Base-by-base conservation (phyloP, 495 filamentous ascomycete genomes). In the Cercophora newfieldiana region DNA sequence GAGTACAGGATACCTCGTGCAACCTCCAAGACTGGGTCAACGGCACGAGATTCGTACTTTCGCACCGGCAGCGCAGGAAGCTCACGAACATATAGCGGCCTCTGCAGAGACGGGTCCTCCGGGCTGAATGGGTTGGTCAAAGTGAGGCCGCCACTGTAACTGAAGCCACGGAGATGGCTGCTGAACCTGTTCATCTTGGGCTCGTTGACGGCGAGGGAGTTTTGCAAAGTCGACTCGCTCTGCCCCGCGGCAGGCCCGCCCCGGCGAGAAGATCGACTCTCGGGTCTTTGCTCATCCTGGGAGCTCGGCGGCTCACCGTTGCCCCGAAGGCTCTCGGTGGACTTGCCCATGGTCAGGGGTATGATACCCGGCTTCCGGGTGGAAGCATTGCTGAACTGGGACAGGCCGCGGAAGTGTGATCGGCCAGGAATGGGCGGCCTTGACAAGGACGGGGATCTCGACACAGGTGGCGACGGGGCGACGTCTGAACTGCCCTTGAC, bases 1-100 rank as follows among this genome's bases (percentile, higher is more conserved):
- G 93, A 88, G 71, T 93, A 96, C 1, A 95, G 80, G n/a, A 97
- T 88, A 5, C 90, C 89, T 66, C 91, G 91, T 5, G 90, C 91
- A 22, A 88, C 87, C 72, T 93, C 89, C 29, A 92, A 81, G 3
- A 93, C 82, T 6, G 88, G 84, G 61, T 89, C 85, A 4, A 80
- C 82, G 26, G 71, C 53, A 18, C 69, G 78, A 18, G 77, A 67
- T 66, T 88, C 83, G 48, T 87, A 82, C 64, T 89, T 91, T 56
- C 90, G 86, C 70, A 93, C 91, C 2, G 92, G 92, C n/a, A 96
- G 78, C 61, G 90, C 92, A 4, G 90, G 92, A 51, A 96, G 84
- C 30, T 90, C 85, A 48, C 91, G 85, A 18, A 90, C 87, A 71
- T 88, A 88, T 16, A 80, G 74, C 22, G 80, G 77, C 59, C 81